Evolutionary conservation across 2,329 filamentous ascomycete species (phyloP), one percentile per base, ranked within the genome.

Genomic region (Hymenoscyphus occultus): DNA sequence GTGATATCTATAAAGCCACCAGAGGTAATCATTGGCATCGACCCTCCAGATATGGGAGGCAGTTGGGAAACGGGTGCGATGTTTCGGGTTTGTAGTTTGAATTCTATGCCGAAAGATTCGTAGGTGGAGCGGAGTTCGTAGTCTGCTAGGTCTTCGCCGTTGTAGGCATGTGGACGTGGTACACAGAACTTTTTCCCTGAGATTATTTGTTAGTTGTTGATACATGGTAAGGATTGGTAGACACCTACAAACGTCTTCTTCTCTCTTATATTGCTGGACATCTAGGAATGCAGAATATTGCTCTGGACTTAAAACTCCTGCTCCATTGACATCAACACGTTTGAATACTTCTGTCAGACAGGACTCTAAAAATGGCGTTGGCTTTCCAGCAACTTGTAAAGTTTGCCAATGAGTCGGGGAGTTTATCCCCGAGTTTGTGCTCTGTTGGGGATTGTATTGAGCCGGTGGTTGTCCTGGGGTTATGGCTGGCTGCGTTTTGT

Each of bases 1-100:
- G 59, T 60, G 7, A 60, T 58, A 74, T 85, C 87, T 62, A 87
- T 86, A 71, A 87, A 87, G 69, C 86, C 84, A 67, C 83, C 86
- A 35, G 87, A 78, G 2, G 87, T 76, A 1, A 85, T 83, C 59
- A 87, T 82, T 70, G 63, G 64, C 65, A 63, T 67, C n/a, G 61
- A 10, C 16, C 64, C 60, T 1, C 51, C 60, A 10, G 65, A 65
- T 22, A 65, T 28, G 48, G 48, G 51, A 14, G 63, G 40, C n/a
- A 45, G 5, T 16, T 54, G 19, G n/a, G n/a, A n/a, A 19, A 57
- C 14, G 0, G 51, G 56, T 10, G 54, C 14, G 19, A 45, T 39
- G 16, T 2, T 9, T 1, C 42, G 40, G 6, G 48, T 61, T 54
- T 56, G 39, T 13, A 67, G 60, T 14, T 39, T 60, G 39, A 66